Percentiles rank a stretch among this genome's conserved stretches.
These are phyloP conservation scores for Neonectria faginata DNA, from an alignment of 2,329 filamentous ascomycete species.

Conservation along the genomic window DNA sequence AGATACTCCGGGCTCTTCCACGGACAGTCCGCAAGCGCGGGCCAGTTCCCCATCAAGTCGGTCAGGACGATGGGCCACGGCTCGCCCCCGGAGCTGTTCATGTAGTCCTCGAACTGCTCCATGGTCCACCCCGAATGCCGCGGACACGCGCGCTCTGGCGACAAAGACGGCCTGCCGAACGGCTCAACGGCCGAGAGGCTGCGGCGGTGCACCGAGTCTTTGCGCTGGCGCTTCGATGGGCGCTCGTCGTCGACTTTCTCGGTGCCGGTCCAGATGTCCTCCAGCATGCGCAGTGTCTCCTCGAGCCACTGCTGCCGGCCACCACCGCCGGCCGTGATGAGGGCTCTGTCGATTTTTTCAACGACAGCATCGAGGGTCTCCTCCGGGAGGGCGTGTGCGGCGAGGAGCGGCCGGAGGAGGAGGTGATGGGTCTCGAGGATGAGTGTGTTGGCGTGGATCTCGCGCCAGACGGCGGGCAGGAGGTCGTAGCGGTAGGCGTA, in stretches of 20 bases:
- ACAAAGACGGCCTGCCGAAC: constrained; percentile 44
- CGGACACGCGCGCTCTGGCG: constrained; percentile 41
- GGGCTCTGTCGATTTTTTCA: constrained; percentile 76
- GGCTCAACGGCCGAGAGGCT: constrained; percentile 48
- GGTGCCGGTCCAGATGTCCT: constrained; percentile 41
- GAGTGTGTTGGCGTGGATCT: constrained; percentile 77
- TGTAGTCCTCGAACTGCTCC: constrained; percentile 70
- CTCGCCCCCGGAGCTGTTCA: constrained; percentile 58
- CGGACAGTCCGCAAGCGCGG: constrained; percentile 73
- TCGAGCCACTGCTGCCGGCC: constrained; percentile 63
- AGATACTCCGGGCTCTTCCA: constrained; percentile 85
- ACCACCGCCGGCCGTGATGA: constrained; percentile 79
- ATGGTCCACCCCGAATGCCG: constrained; percentile 61
- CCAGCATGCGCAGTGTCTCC: constrained; percentile 59
- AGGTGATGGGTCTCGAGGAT: constrained; percentile 69
- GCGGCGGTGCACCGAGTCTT: constrained; percentile 5
- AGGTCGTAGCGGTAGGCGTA: constrained; percentile 76
- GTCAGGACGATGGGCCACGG: constrained; percentile 77
- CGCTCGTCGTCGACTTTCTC: constrained; percentile 29
- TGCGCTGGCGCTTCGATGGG: constrained; percentile 39
- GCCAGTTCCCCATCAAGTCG: constrained; percentile 75
- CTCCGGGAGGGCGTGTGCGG: constrained; percentile 25
- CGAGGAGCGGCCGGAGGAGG: constrained; percentile 37
- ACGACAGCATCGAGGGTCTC: constrained; percentile 67
- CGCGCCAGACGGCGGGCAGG: constrained; percentile 75